phyloP scores from a whole-genome alignment of 352 stramenopile genomes.

The Thraustochytrium striatum region DNA sequence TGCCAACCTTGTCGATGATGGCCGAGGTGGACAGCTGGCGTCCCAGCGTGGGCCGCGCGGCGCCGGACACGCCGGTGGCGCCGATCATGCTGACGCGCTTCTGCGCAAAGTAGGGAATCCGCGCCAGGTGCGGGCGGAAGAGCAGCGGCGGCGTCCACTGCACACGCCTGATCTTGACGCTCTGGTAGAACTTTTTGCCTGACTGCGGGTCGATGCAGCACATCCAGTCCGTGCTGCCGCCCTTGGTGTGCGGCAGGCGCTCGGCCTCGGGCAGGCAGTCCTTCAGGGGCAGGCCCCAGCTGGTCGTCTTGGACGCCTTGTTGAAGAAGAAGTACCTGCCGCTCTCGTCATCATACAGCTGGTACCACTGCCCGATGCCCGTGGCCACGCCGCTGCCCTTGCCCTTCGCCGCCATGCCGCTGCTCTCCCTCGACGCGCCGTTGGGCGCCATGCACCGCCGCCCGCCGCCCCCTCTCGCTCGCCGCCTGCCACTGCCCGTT shows the following conservation, averaged over 20 bases:
- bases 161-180: conserved; percentile 33
- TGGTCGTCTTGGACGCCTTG: conserved; percentile 4
- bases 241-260: background rate
- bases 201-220: conserved; percentile 27
- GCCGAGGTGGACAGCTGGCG: conserved; percentile 17
- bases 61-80: background rate
- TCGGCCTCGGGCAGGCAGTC: conserved; percentile 26
- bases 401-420: too few species aligned
- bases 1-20: conserved; percentile 21
- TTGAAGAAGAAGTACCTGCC: conserved; percentile 45
- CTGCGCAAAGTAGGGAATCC: conserved; percentile 37
- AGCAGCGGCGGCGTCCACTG: conserved; percentile 30
- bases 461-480: too few species aligned
- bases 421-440: too few species aligned
- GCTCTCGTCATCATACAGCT: conserved; percentile 30
- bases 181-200: conserved; percentile 47
- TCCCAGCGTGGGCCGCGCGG: background rate
- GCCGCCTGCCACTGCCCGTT: too few species aligned
- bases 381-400: conserved; percentile 3
- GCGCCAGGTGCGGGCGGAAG: conserved; percentile 6
- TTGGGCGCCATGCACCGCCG: too few species aligned
- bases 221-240: background rate
- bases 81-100: background rate
- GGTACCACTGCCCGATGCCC: conserved; percentile 30
- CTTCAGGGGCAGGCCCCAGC: conserved; percentile 33